Conservation (phyloP, 805 yeast species). For the Saccharomycopsis microspora region DNA sequence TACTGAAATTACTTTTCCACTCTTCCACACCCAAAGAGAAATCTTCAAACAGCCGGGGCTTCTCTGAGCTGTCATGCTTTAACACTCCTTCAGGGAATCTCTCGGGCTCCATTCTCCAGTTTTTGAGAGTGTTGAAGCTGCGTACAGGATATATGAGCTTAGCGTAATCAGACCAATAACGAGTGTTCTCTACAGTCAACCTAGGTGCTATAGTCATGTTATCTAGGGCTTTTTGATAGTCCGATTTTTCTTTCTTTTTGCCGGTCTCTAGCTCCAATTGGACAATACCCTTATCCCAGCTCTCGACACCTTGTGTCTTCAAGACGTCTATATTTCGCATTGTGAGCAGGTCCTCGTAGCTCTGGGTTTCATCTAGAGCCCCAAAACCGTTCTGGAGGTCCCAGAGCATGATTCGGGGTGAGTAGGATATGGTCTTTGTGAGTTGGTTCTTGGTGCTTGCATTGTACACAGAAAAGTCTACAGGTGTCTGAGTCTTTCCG, state of each 20-base stretch:
- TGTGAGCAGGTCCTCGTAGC: slow-evolving; percentile 24
- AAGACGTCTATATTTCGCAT: slow-evolving; percentile 29
- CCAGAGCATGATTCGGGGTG: slow-evolving; percentile 79
- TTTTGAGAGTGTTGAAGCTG: slow-evolving; percentile 38
- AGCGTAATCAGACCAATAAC: slow-evolving; percentile 75
- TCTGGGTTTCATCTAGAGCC: slow-evolving; percentile 44
- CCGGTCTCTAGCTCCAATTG: slow-evolving; percentile 25
- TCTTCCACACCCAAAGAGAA: slow-evolving; percentile 52
- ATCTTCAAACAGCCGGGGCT: slow-evolving; percentile 29
- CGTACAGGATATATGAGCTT: slow-evolving; percentile 56
- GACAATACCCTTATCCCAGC: slow-evolving; percentile 13
- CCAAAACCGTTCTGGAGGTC: slow-evolving; percentile 76
- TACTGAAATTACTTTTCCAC: slow-evolving; percentile 29
- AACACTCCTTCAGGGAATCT: slow-evolving; percentile 21
- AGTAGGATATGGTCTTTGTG: slow-evolving; percentile 42
- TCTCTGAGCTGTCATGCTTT: slow-evolving; percentile 16
- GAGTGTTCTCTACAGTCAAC: slow-evolving; percentile 29
- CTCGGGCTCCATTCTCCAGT: slow-evolving; percentile 47
- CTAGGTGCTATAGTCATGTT: slow-evolving; percentile 21
- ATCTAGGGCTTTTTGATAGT: slow-evolving; percentile 59
- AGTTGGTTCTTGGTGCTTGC: slow-evolving; percentile 28
- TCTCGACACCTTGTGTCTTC: slow-evolving; percentile 19
- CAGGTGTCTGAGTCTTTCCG: slow-evolving; percentile 21
- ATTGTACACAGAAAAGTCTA: slow-evolving; percentile 36
- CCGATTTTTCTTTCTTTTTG: slow-evolving; percentile 33